phyloP scores from a whole-genome alignment of 352 stramenopile genomes.

The Phytophthora citrophthora region DNA sequence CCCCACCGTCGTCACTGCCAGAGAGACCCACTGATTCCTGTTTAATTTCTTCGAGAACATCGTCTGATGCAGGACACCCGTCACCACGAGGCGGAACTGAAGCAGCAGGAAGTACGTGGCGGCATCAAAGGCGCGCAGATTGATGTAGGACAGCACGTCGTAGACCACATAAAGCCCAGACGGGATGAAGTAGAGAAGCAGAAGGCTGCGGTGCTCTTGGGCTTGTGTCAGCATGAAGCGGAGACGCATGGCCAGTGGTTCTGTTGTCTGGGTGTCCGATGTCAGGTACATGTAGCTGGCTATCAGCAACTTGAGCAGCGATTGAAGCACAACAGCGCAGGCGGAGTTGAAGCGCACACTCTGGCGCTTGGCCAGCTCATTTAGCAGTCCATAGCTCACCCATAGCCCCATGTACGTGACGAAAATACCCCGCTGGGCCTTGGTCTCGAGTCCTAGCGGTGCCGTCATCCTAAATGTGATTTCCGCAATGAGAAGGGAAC shows the following conservation, averaged over 20 bases:
- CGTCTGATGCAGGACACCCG: slow-evolving; percentile 74
- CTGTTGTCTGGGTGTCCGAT: slow-evolving; percentile 41
- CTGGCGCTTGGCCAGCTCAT: slow-evolving; percentile 76
- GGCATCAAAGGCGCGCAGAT: slow-evolving; percentile 75
- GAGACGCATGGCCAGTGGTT: slow-evolving; percentile 34
- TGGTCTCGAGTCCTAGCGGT: slow-evolving; percentile 77
- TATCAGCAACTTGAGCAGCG: slow-evolving; percentile 71
- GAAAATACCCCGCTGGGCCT: slow-evolving; percentile 75
- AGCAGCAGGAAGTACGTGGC: slow-evolving; percentile 82
- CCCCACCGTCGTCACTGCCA: slow-evolving; percentile 71
- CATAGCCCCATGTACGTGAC: slow-evolving; percentile 83
- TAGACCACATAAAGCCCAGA: slow-evolving; percentile 83
- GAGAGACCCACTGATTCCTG: slow-evolving; percentile 78
- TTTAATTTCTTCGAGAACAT: slow-evolving; percentile 82
- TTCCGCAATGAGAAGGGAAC: background rate
- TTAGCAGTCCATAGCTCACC: slow-evolving; percentile 80
- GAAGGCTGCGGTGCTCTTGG: slow-evolving; percentile 45
- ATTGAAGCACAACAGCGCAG: slow-evolving; percentile 78
- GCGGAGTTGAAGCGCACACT: slow-evolving; percentile 78
- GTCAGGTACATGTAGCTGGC: slow-evolving; percentile 75
- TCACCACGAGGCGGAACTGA: slow-evolving; percentile 85
- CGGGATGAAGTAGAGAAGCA: slow-evolving; percentile 79
- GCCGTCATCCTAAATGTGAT: slow-evolving; percentile 34
- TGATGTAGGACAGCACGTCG: slow-evolving; percentile 86
- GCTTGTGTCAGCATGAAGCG: slow-evolving; percentile 46